Conservation (phyloP, 352 stramenopile species). For the Pythium monospermum region DNA sequence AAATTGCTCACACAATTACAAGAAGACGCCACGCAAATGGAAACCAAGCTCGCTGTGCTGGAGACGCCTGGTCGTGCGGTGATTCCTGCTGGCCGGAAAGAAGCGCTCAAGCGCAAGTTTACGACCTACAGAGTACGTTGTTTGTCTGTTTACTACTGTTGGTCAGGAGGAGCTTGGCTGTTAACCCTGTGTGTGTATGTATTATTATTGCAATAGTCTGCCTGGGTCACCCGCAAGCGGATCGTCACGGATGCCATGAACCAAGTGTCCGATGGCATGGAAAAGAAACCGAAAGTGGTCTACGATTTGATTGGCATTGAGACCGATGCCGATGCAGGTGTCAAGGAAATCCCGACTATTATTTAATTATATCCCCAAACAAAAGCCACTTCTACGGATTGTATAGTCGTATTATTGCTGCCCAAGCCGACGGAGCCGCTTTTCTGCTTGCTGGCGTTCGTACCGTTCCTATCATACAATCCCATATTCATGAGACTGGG, state of each 20-base stretch:
- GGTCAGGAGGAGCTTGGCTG: not conserved
- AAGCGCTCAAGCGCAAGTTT: slow-evolving; percentile 62
- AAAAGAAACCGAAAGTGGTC: slow-evolving; percentile 74
- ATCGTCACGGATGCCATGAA: slow-evolving; percentile 76
- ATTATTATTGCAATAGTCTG: slow-evolving; percentile 29
- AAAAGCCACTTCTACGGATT: not conserved
- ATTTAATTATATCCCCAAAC: slow-evolving; percentile 37
- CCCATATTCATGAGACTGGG: not conserved
- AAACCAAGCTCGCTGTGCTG: slow-evolving; percentile 45
- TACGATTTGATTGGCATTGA: slow-evolving; percentile 55
- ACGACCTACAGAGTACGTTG: slow-evolving; percentile 47
- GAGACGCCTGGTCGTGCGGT: slow-evolving; percentile 33
- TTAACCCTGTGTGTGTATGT: not conserved
- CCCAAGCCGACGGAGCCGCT: slow-evolving; percentile 1
- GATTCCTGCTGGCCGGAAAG: slow-evolving; percentile 57
- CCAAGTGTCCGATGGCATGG: slow-evolving; percentile 76
- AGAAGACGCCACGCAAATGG: slow-evolving; percentile 31
- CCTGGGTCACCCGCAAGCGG: slow-evolving; percentile 70
- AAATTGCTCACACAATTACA: slow-evolving; percentile 36
- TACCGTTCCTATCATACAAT: slow-evolving; percentile 27
- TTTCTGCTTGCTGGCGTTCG: slow-evolving; percentile 17
- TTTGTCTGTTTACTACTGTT: not conserved
- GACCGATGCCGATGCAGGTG: slow-evolving; percentile 61
- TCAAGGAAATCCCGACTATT: slow-evolving; percentile 69
- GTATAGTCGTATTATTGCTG: not conserved